Conservation (phyloP, 1,284 basidiomycete species). For the Macrocybe sp. region DNA sequence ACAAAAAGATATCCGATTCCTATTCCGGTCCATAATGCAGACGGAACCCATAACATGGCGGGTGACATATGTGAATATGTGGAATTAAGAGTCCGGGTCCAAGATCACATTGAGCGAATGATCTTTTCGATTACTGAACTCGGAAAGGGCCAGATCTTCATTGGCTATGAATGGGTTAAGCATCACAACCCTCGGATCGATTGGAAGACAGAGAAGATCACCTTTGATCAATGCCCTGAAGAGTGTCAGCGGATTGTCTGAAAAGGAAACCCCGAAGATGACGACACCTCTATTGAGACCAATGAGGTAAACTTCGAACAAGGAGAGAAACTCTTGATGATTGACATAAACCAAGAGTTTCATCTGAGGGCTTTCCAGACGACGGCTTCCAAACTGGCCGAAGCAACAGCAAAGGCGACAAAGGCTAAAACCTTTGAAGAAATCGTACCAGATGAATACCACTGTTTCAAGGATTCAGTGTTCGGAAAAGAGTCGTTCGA, state of each 20-base stretch:
- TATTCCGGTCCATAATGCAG: conserved; percentile 20
- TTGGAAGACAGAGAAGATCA: conserved; percentile 17
- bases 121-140: conserved; percentile 19
- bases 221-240: conserved; percentile 19
- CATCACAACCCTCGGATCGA: conserved; percentile 24
- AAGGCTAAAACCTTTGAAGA: background rate
- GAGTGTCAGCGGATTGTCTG: background rate
- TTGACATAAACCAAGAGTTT: background rate
- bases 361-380: background rate
- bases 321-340: background rate
- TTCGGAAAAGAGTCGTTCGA: conserved; percentile 14
- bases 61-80: conserved; percentile 13
- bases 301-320: background rate
- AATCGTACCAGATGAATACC: conserved; percentile 6
- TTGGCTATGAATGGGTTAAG: conserved; percentile 22
- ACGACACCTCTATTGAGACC: background rate
- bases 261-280: background rate
- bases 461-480: conserved; percentile 9
- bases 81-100: conserved; percentile 10
- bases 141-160: conserved; percentile 18
- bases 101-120: conserved; percentile 14
- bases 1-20: conserved; percentile 9
- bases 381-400: background rate
- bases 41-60: conserved; percentile 17
- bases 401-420: background rate